These are phyloP conservation scores for Candida caryicola DNA, from an alignment of 805 yeast species.

Conservation along the genomic window DNA sequence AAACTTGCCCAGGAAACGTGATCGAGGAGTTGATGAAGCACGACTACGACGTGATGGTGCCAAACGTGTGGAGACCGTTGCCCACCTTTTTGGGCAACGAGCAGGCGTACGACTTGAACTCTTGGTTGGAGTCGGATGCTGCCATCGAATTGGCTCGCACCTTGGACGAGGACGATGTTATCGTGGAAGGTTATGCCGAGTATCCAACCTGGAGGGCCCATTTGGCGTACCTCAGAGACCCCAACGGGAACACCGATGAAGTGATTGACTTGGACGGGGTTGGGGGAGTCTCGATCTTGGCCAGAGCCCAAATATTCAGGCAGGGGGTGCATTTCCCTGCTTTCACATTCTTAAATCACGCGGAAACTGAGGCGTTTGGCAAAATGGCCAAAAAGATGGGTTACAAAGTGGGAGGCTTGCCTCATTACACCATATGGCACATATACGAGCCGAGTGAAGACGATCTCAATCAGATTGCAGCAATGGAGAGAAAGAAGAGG, in stretches of 20 bases:
- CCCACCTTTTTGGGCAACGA: conserved; percentile 88
- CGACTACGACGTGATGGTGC: conserved; percentile 71
- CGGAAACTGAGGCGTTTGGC: conserved; percentile 87
- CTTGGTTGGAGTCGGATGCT: conserved; percentile 89
- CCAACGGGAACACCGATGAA: conserved; percentile 59
- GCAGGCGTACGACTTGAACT: conserved; percentile 93
- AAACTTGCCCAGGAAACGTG: conserved; percentile 74
- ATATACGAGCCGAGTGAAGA: conserved; percentile 87
- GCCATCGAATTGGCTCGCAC: conserved; percentile 65
- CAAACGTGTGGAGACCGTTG: conserved; percentile 95
- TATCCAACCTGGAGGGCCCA: conserved; percentile 86
- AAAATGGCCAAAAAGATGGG: conserved; percentile 79
- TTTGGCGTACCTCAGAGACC: conserved; percentile 66
- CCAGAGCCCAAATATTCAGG: conserved; percentile 70
- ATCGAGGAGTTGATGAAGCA: conserved; percentile 69
- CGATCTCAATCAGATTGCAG: conserved; percentile 68
- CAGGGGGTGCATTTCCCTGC: conserved; percentile 85
- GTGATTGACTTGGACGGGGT: conserved; percentile 77
- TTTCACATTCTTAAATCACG: conserved; percentile 78
- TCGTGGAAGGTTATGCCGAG: conserved; percentile 85
- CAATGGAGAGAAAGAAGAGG: conserved; percentile 64
- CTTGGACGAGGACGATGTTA: conserved; percentile 76
- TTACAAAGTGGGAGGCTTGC: conserved; percentile 79
- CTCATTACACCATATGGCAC: conserved; percentile 95
- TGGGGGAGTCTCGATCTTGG: conserved; percentile 81